Conservation (phyloP, 1,284 basidiomycete genomes). For the Ceratobasidium sp. region DNA sequence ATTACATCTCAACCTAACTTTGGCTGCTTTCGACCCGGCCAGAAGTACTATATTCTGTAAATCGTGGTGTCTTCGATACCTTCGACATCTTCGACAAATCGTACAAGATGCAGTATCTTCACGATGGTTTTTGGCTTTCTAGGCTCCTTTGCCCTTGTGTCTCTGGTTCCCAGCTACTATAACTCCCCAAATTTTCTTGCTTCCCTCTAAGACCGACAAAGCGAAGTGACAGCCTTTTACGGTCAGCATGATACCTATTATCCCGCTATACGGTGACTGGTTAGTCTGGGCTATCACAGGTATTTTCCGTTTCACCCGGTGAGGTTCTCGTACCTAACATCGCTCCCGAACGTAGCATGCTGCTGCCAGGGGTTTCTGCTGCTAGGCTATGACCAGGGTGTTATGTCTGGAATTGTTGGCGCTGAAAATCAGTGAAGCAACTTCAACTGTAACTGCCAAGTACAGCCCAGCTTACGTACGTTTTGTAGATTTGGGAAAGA, state of each 20-base stretch:
- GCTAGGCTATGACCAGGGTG: constrained; percentile 64
- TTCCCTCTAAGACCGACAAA: no score
- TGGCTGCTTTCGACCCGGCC: neutral
- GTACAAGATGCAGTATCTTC: constrained; percentile 11
- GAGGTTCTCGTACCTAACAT: constrained; percentile 3
- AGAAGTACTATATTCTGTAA: neutral
- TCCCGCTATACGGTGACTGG: constrained; percentile 48
- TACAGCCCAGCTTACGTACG: neutral
- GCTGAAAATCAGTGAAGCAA: constrained; percentile 32
- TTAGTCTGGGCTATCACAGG: constrained; percentile 63
- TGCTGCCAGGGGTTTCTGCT: constrained; percentile 63
- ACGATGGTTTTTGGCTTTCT: neutral
- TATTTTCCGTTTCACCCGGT: constrained; percentile 48
- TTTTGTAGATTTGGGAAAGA: constrained; percentile 59
- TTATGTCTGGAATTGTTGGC: constrained; percentile 64
- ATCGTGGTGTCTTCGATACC: neutral
- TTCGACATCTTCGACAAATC: neutral
- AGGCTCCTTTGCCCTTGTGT: neutral
- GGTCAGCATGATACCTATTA: constrained; percentile 16
- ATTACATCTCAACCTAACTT: constrained; percentile 25
- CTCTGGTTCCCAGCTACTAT: neutral
- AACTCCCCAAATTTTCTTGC: neutral
- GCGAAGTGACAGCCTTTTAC: neutral
- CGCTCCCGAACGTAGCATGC: constrained; percentile 55
- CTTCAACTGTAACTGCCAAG: no score